Evolutionary conservation across 78 protist species (phyloP).

Genomic region (Cavenderia fasciculata): DNA sequence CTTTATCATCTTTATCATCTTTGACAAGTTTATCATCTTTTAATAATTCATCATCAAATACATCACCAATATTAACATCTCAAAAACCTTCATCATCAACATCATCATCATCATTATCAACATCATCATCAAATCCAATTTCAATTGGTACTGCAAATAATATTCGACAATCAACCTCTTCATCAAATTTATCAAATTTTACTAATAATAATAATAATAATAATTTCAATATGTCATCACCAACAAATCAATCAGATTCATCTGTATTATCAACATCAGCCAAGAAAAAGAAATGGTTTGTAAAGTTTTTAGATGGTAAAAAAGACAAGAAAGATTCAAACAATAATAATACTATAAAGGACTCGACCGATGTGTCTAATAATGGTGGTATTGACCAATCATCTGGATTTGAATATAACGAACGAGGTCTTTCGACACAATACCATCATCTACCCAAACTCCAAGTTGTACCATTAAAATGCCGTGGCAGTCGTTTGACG

Average conservation of each 20-base stretch:
- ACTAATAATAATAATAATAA: background rate
- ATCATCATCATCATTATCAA: background rate
- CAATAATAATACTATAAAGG: background rate
- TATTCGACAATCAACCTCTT: background rate
- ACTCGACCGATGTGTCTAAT: background rate
- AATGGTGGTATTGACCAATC: background rate
- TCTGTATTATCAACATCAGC: too few species aligned
- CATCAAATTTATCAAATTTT: background rate
- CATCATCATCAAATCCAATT: background rate
- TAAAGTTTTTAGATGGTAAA: too few species aligned
- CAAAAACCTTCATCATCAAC: background rate
- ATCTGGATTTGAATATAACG: constrained; percentile 1
- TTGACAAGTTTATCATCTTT: background rate
- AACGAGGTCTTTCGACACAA: constrained; percentile 16
- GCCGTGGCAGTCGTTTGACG: too few species aligned
- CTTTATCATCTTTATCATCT: background rate
- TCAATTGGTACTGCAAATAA: background rate
- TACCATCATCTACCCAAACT: constrained; percentile 28
- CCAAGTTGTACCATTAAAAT: constrained; percentile 7
- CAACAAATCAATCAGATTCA: too few species aligned
- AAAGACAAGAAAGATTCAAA: background rate
- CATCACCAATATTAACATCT: constrained; percentile 1
- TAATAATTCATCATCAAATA: background rate
- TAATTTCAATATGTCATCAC: too few species aligned
- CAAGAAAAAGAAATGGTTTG: too few species aligned